Conservation (phyloP, 176 grass and related monocot species). For the Phragmites australis region DNA sequence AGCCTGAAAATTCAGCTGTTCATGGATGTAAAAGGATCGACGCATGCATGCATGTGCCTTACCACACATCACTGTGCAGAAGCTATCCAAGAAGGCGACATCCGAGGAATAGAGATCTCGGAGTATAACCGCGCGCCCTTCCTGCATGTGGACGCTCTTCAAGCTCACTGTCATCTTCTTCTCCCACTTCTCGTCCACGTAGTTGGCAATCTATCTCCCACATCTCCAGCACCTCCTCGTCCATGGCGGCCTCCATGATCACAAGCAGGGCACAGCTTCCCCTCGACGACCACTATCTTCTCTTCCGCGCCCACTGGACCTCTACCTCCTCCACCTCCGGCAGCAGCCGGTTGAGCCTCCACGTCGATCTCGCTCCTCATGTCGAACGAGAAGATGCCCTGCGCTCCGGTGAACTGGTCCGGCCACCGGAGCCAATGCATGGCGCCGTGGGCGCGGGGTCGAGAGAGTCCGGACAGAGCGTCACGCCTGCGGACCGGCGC, state of each 20-base stretch:
- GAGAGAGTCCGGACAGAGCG: slow-evolving; percentile 16
- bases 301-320: slow-evolving; percentile 22
- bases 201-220: slow-evolving; percentile 27
- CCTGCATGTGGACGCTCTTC: background rate
- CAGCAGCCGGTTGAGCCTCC: slow-evolving; percentile 34
- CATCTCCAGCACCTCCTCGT: background rate
- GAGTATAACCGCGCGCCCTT: background rate
- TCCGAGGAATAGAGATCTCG: slow-evolving; percentile 20
- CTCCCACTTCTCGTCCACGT: slow-evolving; percentile 32
- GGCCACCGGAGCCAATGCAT: slow-evolving; percentile 44
- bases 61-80: slow-evolving; percentile 10
- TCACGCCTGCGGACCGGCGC: slow-evolving; percentile 36
- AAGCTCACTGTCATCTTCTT: slow-evolving; percentile 35
- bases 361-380: slow-evolving; percentile 17
- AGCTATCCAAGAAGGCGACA: slow-evolving; percentile 1
- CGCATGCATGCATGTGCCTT: background rate
- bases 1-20: too few relatives aligned
- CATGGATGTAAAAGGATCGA: background rate
- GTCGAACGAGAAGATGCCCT: slow-evolving; percentile 46
- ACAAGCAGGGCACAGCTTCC: slow-evolving; percentile 40
- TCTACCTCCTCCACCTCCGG: background rate
- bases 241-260: background rate
- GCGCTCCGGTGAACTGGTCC: background rate
- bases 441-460: background rate
- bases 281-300: slow-evolving; percentile 28